A percentile compares a stretch with the other conserved stretches of the same genome.
phyloP scores from a whole-genome alignment of 768 basidiomycete species.

The Leccinum variicolor region DNA sequence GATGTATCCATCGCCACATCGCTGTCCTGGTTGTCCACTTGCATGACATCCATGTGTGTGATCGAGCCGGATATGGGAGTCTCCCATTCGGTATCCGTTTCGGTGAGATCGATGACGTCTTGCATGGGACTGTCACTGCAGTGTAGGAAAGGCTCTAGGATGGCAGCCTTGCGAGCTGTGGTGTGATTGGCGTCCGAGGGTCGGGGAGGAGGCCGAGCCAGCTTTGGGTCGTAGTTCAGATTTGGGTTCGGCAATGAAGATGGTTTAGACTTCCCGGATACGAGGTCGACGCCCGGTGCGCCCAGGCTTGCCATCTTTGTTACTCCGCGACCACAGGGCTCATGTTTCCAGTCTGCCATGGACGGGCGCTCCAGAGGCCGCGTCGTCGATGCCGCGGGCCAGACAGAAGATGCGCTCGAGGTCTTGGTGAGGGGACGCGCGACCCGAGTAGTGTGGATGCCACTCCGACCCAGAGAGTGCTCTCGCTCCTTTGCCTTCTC shows the following conservation, averaged over 20 bases:
- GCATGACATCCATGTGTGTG: conserved; percentile 9
- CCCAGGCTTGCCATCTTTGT: conserved; percentile 8
- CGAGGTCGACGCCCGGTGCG: background rate
- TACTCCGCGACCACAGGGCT: conserved; percentile 1
- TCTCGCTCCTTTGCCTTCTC: conserved; percentile 10
- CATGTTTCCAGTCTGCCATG: background rate
- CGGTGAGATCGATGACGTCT: conserved; percentile 19
- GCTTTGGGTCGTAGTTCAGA: conserved; percentile 11
- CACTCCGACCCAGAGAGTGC: background rate
- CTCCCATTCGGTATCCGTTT: conserved; percentile 19
- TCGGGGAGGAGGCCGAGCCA: background rate
- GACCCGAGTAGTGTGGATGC: background rate
- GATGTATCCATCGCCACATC: conserved; percentile 19
- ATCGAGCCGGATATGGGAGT: background rate
- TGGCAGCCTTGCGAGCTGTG: background rate
- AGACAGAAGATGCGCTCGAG: conserved; percentile 14
- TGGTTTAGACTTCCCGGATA: conserved; percentile 14
- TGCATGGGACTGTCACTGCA: conserved; percentile 18
- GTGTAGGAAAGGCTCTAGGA: background rate
- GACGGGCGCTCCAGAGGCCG: background rate
- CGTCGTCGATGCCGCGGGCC: background rate
- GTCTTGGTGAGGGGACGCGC: conserved; percentile 15
- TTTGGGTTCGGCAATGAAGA: conserved; percentile 7
- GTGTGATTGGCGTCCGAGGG: background rate
- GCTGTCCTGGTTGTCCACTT: conserved; percentile 14